Evolutionary conservation across 768 basidiomycete genomes (phyloP), one percentile per base, ranked within the genome.

Genomic region (Solioccasus polychromus): DNA sequence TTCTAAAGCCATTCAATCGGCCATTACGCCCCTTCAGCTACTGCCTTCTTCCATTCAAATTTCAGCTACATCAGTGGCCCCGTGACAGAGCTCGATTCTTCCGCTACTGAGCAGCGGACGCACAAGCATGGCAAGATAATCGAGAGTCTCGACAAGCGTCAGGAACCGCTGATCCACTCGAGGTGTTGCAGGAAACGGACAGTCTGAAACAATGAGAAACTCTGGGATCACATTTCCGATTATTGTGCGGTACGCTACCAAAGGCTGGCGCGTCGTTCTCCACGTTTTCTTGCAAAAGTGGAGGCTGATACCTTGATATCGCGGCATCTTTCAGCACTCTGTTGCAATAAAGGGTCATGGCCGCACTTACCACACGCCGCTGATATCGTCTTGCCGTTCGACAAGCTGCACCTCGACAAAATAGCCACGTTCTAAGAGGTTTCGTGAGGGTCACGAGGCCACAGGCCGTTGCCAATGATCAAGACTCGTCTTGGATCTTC

Each of bases 161-260:
- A 63, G 66, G 43, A 62, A 67, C 6, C 61, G 66, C 26, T 68
- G 68, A 23, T 42, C 42, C 8, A 35, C 26, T 18, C 51, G 48
- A 3, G 51, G 31, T 5, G 59, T 61, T 5, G 47, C 38, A 15
- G 67, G 65, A 31, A 68, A 69, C 9, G 61, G 60, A 18, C 44
- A 8, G 18, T 51, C 51, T 14, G 68, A 67, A 44, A 70, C 66
- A 15, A 60, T 54, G 7, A 67, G 45, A 23, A 63, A 62, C 35
- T 76, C 70, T 0, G 77, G 72, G 3, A 76, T 64, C 45, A 78
- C 72, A 43, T 79, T 78, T 19, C 77, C 76, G 30, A 79, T 69
- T 40, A 79, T 54, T 5, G 61, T 70, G 17, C 68, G 68, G 44
- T 79, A 79, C 0, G 75, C 73, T 1, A 76, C 73, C 7, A 75